Evolutionary conservation across 345 rosid genomes (phyloP), one percentile per base, ranked within the genome.

Genomic region (Euphorbia pulcherrima): DNA sequence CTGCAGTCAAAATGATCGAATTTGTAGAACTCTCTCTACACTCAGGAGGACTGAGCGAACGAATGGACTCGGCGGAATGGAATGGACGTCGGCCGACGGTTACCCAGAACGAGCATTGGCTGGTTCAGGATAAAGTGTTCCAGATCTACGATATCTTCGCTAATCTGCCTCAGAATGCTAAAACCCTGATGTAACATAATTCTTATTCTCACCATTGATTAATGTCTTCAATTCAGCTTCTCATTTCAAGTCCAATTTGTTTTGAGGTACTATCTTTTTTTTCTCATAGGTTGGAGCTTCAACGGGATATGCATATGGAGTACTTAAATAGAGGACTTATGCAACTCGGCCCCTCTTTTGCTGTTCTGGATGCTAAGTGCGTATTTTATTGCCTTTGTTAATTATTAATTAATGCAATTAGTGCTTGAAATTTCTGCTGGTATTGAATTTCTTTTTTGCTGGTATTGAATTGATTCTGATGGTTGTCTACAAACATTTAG

Each of bases 301-400:
- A 87, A 53, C 88, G 92, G 27, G 90, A 88, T 2, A 84, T 81
- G 76, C 97, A 93, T 48, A n/a, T 87, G 14, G 88, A 86, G 72
- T 93, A 86, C 80, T 64, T 93, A 18, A 82, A 81, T 61, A 69
- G 69, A 48, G 98, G 96, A 23, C 87, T 93, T 67, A 65, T 56
- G 70, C 76, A 80, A 60, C 92, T 93, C 26, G 74, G 79, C 41
- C 83, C 94, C 1, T 70, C 89, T 29, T 93, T 87, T 70, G 81
- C 83, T 57, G 80, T 77, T 29, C 78, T 90, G 78, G 98, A 93
- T 66, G 87, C 98, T 28, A 90, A 75, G 98, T 93, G 83, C 2
- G 81, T 68, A 47, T 68, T 29, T 65, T 54, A 9, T 48, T 52
- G 4, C 40, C 37, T 13, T 27, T 39, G 23, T 53, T 13, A 10